Base-by-base conservation (phyloP, 345 rosid genomes). In the Draba incana region DNA sequence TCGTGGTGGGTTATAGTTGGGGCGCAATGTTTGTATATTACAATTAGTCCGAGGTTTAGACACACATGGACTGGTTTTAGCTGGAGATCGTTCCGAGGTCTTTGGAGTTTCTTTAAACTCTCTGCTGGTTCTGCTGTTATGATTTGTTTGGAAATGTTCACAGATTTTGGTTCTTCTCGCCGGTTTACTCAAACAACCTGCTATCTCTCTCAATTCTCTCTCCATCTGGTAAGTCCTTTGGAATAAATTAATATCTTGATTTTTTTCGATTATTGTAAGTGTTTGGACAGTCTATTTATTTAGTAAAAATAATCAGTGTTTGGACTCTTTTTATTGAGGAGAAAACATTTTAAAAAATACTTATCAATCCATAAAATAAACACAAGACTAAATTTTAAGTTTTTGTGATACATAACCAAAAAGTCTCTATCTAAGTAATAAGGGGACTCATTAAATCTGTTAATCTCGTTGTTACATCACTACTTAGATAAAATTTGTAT, bases 1-100 rank as follows among this genome's bases (percentile, higher is more conserved):
- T 86, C 96, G 1, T 92, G 98, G 98, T 92, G 96, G 90, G 64
- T 88, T 4, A 84, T 92, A 0, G 89, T 92, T n/a, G 72, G 37
- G 44, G 86, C 86, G 0, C 97, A 92, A 47, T 60, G 76, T 16
- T 51, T 74, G 12, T 92, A 86, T 35, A 84, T 92, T 1, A 38
- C 78, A 61, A 59, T 2, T 10, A 88, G 93, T 31, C 71, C 37
- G 1, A 69, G 28, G 38, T 88, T 89, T 42, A 69, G 77, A 83
- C 61, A 69, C 20, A 86, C 98, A 9, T 92, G 98, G 98, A 77
- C 24, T 25, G 97, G 97, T 13, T 57, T 86, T 5, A 79, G 79
- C 12, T 59, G 68, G 57, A 79, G 72, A 62, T 88, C 98, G 10
- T 86, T 88, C 64, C 75, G 78, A 7, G 98, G 95, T 23, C 71